Conservation (phyloP, 2,329 filamentous ascomycete genomes). For the Colletotrichum chrysophilum region DNA sequence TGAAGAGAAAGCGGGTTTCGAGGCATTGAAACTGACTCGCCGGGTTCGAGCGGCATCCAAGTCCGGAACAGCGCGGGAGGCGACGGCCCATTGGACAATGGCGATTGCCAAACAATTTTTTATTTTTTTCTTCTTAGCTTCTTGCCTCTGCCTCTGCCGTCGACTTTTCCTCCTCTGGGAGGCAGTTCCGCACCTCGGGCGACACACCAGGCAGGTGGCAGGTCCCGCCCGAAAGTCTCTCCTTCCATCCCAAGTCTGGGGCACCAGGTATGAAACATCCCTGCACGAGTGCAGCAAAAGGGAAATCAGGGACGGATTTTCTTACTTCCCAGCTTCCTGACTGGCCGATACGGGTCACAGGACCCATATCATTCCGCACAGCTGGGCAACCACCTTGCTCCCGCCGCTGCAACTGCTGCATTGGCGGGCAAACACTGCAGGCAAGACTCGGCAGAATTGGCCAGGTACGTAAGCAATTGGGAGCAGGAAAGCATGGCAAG, state of each 20-base stretch:
- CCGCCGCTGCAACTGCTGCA: not conserved
- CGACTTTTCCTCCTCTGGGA: not conserved
- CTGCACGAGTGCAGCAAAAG: not conserved
- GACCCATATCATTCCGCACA: not conserved
- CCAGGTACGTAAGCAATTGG: not conserved
- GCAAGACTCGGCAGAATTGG: not conserved
- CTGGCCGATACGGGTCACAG: not conserved
- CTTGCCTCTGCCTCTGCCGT: not conserved
- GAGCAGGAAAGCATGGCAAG: not conserved
- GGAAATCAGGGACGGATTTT: conserved; percentile 15
- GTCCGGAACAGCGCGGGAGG: not conserved
- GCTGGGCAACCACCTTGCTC: not conserved
- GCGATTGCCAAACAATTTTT: not conserved
- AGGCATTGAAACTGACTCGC: conserved; percentile 21
- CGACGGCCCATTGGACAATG: conserved; percentile 14
- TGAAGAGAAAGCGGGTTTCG: conserved; percentile 12
- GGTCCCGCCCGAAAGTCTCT: not conserved
- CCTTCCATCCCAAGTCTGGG: not conserved
- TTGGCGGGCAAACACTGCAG: not conserved
- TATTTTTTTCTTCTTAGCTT: not conserved
- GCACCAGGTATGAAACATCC: not conserved
- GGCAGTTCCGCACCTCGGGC: not conserved
- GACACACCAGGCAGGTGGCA: not conserved
- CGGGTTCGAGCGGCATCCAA: conserved; percentile 4
- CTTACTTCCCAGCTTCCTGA: conserved; percentile 5